Evolutionary conservation across 352 stramenopile species (phyloP), one percentile per base, ranked within the genome.

Genomic region (Pythium dissimile): DNA sequence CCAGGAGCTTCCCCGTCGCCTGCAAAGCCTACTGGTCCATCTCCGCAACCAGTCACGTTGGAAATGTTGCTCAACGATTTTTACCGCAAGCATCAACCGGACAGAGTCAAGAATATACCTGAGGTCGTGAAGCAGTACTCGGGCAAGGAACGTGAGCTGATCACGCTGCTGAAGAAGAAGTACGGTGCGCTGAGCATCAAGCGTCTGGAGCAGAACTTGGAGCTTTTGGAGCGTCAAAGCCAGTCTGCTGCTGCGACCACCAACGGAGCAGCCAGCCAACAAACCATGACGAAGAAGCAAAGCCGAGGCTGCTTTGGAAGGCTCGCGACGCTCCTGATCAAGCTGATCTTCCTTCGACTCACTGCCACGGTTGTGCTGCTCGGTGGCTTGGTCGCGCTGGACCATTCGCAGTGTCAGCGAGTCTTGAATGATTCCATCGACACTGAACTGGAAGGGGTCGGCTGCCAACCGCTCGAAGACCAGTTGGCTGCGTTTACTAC

Each of bases 141-240:
- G 0, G 84, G 84, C 13, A 87, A 83, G 41, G 84, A 93, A 44
- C 75, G 75, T 9, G 77, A 88, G 31, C 64, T 93, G 26, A 60
- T 90, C 30, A 43, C 54, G 0, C 59, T 86, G 26, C 53, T 93
- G 28, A 86, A 82, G 59, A 62, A 58, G 2, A 91, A 89, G 57
- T 93, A 93, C 46, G 84, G 83, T 1, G 77, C 79, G 5, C 47
- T 89, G 42, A 89, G 79, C 49, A 77, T 93, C 23, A 89, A 91
- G 64, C 73, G 47, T 0, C 47, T 93, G 8, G 83, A 91, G 56
- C 69, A 83, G 31, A 86, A 84, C 31, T 38, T 91, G 6, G 61
- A 70, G 2, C 27, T 59, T 2, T 49, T 89, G 38, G 74, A 87
- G 52, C 59, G 27, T 10, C 44, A 50, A 16, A 53, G 18, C 24